Percentiles rank a stretch among this genome's conserved stretches.
phyloP scores from a whole-genome alignment of 2,329 filamentous ascomycete species.

The Colletotrichum sp. region DNA sequence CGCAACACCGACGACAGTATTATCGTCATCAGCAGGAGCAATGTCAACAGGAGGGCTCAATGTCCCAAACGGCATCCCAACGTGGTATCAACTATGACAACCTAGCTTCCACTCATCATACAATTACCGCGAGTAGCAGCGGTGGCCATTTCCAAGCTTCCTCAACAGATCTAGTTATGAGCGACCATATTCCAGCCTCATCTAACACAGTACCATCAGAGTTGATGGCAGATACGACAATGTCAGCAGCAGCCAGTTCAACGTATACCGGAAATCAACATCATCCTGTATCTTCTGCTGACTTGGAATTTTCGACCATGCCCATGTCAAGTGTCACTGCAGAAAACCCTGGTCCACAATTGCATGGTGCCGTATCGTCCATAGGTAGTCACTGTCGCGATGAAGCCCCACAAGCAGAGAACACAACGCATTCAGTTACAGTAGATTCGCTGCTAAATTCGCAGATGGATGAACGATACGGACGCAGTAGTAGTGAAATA shows the following conservation, averaged over 20 bases:
- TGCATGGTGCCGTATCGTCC: not conserved
- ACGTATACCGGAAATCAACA: not conserved
- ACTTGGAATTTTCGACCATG: not conserved
- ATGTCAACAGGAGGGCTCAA: not conserved
- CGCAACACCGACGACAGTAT: not conserved
- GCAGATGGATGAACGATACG: not conserved
- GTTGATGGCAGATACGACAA: not conserved
- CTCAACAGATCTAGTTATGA: not conserved
- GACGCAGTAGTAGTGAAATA: not conserved
- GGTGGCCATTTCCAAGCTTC: not conserved
- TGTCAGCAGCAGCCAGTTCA: not conserved
- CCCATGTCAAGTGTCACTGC: not conserved
- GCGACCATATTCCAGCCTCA: not conserved
- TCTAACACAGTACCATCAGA: not conserved
- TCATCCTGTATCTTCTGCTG: not conserved
- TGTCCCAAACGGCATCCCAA: not conserved
- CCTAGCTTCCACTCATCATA: not conserved
- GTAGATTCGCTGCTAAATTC: not conserved
- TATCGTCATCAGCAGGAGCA: not conserved
- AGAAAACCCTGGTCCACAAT: not conserved
- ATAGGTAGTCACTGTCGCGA: not conserved
- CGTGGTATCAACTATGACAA: not conserved
- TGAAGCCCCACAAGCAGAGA: not conserved
- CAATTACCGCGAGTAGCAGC: not conserved
- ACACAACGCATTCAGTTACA: not conserved